These are phyloP conservation scores for Clitopilus passeckerianus DNA, from an alignment of 768 basidiomycete species.

Conservation along the genomic window DNA sequence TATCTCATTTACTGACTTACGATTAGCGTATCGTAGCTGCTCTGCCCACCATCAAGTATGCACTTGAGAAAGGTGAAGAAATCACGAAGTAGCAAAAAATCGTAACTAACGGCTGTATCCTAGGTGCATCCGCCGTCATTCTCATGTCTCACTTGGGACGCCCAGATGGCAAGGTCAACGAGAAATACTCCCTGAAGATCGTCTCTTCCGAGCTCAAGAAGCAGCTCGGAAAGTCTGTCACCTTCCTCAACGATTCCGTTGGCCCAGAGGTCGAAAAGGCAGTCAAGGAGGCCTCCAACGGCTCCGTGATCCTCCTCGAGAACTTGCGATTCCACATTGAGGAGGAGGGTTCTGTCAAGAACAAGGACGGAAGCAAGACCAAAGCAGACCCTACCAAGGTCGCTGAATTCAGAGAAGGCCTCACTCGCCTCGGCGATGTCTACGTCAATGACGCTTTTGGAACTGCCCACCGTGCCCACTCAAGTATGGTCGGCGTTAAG, in stretches of 20 bases:
- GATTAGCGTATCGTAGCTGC: constrained; percentile 93
- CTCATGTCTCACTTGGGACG: constrained; percentile 99
- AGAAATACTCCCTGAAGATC: constrained; percentile 88
- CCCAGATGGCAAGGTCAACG: constrained; percentile 86
- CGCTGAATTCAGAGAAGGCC: constrained; percentile 76
- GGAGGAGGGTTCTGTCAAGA: constrained; percentile 93
- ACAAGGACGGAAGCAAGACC: constrained; percentile 89
- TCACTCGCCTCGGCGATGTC: constrained; percentile 91
- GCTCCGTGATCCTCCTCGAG: constrained; percentile 87
- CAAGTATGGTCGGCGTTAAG: constrained; percentile 97
- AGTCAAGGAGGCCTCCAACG: constrained; percentile 57
- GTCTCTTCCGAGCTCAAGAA: constrained; percentile 78
- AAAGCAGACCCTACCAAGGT: constrained; percentile 87
- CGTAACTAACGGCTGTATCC: constrained; percentile 9
- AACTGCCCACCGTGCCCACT: constrained; percentile 97
- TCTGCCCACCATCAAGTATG: constrained; percentile 91
- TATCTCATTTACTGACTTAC: constrained; percentile 9
- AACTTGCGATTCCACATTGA: constrained; percentile 98
- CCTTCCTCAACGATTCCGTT: constrained; percentile 81
- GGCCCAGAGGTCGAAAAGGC: constrained; percentile 80
- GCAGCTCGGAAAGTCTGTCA: constrained; percentile 67
- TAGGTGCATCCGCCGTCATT: constrained; percentile 78
- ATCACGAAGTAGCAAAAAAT: constrained; percentile 4
- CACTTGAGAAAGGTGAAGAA: constrained; percentile 68
- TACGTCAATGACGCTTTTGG: constrained; percentile 99